Conservation (phyloP, 1,284 basidiomycete genomes). For the Uromyces viciae-fabae region DNA sequence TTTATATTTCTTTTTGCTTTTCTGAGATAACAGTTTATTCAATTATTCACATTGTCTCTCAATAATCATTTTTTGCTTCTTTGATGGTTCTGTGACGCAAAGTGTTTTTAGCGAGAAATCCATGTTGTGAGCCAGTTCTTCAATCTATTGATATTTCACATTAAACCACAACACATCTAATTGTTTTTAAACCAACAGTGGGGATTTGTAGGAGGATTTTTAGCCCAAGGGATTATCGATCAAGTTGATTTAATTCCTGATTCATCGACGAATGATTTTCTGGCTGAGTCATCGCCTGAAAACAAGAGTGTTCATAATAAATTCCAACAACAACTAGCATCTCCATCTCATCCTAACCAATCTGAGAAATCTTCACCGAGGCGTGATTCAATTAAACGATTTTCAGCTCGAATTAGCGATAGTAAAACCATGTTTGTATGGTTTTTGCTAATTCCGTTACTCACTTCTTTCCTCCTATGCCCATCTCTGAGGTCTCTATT, state of each 20-base stretch:
- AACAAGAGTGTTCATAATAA: too few relatives aligned
- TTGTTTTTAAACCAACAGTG: slow-evolving; percentile 12
- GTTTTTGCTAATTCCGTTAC: neutral
- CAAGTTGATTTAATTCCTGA: slow-evolving; percentile 30
- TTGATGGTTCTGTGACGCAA: too few relatives aligned
- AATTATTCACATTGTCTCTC: neutral
- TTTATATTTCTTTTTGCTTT: neutral
- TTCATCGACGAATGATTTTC: neutral
- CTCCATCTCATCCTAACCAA: too few relatives aligned
- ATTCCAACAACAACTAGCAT: too few relatives aligned
- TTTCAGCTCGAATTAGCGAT: slow-evolving; percentile 30
- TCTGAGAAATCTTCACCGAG: too few relatives aligned
- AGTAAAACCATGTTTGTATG: slow-evolving; percentile 30
- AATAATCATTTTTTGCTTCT: too few relatives aligned
- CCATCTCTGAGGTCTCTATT: too few relatives aligned
- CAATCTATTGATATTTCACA: neutral
- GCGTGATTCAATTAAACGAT: too few relatives aligned
- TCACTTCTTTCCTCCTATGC: neutral
- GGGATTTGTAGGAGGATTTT: slow-evolving; percentile 40
- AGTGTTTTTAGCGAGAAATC: slow-evolving; percentile 34
- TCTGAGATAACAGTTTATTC: neutral
- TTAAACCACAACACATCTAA: neutral
- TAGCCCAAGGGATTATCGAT: slow-evolving; percentile 36
- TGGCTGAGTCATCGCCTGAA: neutral
- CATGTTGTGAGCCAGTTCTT: slow-evolving; percentile 29